Conservation (phyloP, 1,284 basidiomycete species). For the Malassezia nana region DNA sequence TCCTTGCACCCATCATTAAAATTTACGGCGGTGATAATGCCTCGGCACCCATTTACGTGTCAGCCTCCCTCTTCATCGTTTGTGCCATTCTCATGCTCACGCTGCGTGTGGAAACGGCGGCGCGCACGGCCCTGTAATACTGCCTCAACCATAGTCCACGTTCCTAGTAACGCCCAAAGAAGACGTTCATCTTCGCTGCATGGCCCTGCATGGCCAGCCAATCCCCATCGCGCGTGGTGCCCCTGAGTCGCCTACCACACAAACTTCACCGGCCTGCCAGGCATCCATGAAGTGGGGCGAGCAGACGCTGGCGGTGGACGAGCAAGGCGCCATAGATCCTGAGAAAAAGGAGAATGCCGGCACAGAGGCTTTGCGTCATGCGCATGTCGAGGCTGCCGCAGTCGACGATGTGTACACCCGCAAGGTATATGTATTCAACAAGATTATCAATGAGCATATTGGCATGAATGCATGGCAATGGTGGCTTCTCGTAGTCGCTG, state of each 20-base stretch:
- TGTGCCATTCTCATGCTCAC: constrained; percentile 33
- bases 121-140: constrained; percentile 12
- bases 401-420: constrained; percentile 27
- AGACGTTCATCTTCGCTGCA: too few relatives aligned
- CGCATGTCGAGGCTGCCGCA: not conserved
- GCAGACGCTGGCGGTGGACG: too few relatives aligned
- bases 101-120: constrained; percentile 29
- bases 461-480: constrained; percentile 38
- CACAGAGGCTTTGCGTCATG: not conserved
- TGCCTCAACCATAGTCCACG: too few relatives aligned
- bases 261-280: too few relatives aligned
- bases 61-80: constrained; percentile 35
- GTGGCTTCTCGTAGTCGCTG: constrained; percentile 24
- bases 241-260: too few relatives aligned
- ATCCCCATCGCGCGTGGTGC: too few relatives aligned
- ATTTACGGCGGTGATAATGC: constrained; percentile 22
- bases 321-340: not conserved
- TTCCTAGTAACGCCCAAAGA: too few relatives aligned
- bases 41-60: constrained; percentile 31
- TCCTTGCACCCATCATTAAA: constrained; percentile 41
- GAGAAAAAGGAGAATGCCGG: not conserved
- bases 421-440: constrained; percentile 42
- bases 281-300: too few relatives aligned
- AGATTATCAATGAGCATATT: constrained; percentile 41
- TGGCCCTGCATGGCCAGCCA: too few relatives aligned